Conservation (phyloP, 2,329 filamentous ascomycete species). For the Didymella pomorum region DNA sequence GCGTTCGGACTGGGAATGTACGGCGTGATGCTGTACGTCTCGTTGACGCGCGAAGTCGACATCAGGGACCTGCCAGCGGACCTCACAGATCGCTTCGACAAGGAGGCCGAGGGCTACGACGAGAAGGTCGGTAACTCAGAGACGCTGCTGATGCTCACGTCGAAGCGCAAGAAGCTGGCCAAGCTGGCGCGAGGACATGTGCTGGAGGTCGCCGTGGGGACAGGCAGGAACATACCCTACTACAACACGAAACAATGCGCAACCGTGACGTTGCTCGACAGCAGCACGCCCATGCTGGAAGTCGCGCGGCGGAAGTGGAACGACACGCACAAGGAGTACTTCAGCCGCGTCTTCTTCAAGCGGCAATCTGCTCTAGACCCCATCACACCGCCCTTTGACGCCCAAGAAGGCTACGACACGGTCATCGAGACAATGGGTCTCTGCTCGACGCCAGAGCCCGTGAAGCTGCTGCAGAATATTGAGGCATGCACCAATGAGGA, state of each 20-base stretch:
- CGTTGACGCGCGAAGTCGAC: constrained; percentile 35
- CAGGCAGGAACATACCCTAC: constrained; percentile 58
- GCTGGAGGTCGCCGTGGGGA: constrained; percentile 59
- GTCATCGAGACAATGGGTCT: constrained; percentile 62
- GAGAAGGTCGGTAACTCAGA: constrained; percentile 57
- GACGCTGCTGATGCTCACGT: constrained; percentile 52
- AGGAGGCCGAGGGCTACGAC: constrained; percentile 56
- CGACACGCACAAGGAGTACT: constrained; percentile 51
- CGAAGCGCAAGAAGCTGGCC: constrained; percentile 52
- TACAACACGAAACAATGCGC: constrained; percentile 53
- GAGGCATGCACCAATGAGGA: constrained; percentile 54
- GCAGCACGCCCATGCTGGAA: constrained; percentile 58
- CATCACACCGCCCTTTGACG: constrained; percentile 53
- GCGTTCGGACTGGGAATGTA: constrained; percentile 55
- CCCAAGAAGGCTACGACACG: constrained; percentile 56
- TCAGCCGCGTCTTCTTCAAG: constrained; percentile 52
- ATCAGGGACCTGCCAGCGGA: constrained; percentile 48
- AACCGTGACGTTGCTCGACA: constrained; percentile 58
- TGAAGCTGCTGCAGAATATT: constrained; percentile 55
- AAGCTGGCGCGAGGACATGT: constrained; percentile 56
- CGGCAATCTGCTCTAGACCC: constrained; percentile 54
- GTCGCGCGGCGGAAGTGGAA: constrained; percentile 59
- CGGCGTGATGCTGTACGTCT: constrained; percentile 47
- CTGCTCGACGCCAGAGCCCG: constrained; percentile 58
- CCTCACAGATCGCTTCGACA: constrained; percentile 57